Evolutionary conservation across 306 rosid species (phyloP).

Genomic region (Trichosanthes truncata): DNA sequence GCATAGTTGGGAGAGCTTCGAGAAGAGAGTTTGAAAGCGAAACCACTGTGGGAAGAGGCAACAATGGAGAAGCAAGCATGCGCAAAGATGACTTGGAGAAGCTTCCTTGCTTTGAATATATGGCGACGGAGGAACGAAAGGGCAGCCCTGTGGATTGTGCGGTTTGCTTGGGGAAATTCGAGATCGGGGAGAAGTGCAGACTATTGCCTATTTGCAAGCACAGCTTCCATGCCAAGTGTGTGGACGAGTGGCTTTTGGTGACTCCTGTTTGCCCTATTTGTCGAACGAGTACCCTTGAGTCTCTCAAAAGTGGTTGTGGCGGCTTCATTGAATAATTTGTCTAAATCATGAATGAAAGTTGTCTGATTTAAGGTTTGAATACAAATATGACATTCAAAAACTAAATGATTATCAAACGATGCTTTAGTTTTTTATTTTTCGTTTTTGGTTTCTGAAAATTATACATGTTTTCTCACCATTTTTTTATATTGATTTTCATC

Average conservation of each 20-base stretch:
- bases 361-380: background rate
- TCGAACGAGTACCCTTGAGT: constrained; percentile 22
- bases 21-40: constrained; percentile 18
- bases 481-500: no score
- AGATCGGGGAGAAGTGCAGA: constrained; percentile 50
- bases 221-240: constrained; percentile 52
- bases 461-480: no score
- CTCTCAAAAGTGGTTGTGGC: background rate
- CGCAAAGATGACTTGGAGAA: constrained; percentile 38
- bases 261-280: constrained; percentile 53
- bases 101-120: constrained; percentile 54
- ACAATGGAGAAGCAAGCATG: constrained; percentile 21
- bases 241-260: constrained; percentile 51
- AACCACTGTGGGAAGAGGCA: constrained; percentile 8
- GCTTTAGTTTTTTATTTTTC: no score
- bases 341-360: background rate
- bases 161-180: constrained; percentile 56
- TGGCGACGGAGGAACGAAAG: constrained; percentile 17
- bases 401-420: no score
- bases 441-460: no score
- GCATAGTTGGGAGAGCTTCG: constrained; percentile 25
- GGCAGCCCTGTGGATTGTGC: constrained; percentile 43
- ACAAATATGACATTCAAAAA: background rate
- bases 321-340: no score
- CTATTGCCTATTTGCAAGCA: constrained; percentile 46